A percentile compares a stretch with the other conserved stretches of the same genome.
Conservation (phyloP, 1,284 basidiomycete species). For the Cutaneotrichosporon sp. region DNA sequence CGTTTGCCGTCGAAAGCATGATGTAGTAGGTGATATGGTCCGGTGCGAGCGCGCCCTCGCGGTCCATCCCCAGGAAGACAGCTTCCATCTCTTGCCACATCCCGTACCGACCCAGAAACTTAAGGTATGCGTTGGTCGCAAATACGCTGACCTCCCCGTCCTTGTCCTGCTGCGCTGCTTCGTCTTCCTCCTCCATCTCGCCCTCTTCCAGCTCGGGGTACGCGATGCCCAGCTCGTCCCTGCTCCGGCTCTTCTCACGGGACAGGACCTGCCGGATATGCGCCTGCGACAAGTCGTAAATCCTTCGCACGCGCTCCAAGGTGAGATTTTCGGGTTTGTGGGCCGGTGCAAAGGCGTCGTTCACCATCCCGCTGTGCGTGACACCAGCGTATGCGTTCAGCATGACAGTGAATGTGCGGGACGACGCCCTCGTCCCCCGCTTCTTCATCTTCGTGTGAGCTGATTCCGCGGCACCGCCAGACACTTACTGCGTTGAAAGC, state of each 20-base stretch:
- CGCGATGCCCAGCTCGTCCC: slow-evolving; percentile 5
- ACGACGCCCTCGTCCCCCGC: slow-evolving; percentile 35
- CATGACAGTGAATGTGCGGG: slow-evolving; percentile 42
- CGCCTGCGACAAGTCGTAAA: slow-evolving; percentile 38
- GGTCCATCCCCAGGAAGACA: slow-evolving; percentile 35
- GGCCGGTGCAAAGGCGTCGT: slow-evolving; percentile 8
- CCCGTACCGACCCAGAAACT: slow-evolving; percentile 35
- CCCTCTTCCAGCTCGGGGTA: not conserved
- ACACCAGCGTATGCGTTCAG: slow-evolving; percentile 41
- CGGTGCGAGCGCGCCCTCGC: slow-evolving; percentile 29
- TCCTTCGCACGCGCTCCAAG: slow-evolving; percentile 32
- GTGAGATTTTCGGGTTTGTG: slow-evolving; percentile 23
- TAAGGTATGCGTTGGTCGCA: slow-evolving; percentile 46
- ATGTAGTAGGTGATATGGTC: slow-evolving; percentile 40
- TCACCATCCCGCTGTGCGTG: slow-evolving; percentile 14
- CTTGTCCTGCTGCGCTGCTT: not conserved
- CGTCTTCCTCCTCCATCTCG: not conserved
- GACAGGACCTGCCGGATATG: slow-evolving; percentile 19
- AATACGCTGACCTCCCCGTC: slow-evolving; percentile 23
- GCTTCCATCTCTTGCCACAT: slow-evolving; percentile 40
- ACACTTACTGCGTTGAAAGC: slow-evolving; percentile 40
- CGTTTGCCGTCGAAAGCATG: slow-evolving; percentile 26
- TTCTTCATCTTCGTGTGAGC: slow-evolving; percentile 46
- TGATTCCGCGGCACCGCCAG: not conserved
- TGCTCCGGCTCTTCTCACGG: not conserved